These are phyloP conservation scores for Saccharomycopsis fodiens DNA, from an alignment of 805 yeast species.

Conservation along the genomic window DNA sequence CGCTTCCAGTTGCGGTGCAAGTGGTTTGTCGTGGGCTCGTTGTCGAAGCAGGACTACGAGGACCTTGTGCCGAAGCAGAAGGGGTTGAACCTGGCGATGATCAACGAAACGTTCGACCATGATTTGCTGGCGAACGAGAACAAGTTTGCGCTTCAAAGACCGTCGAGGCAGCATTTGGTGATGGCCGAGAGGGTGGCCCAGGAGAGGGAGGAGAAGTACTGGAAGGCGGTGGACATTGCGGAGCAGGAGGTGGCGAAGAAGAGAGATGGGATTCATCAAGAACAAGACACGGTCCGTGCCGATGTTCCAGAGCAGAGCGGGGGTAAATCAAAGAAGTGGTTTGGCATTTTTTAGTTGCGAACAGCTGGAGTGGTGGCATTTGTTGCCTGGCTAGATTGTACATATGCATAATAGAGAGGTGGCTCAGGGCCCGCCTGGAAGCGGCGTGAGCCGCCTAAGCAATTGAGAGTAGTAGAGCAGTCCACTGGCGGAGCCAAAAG, in stretches of 20 bases:
- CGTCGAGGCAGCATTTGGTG: slow-evolving; percentile 60
- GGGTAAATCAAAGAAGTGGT: slow-evolving; percentile 12
- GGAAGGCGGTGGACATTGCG: slow-evolving; percentile 40
- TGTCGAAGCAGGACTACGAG: slow-evolving; percentile 51
- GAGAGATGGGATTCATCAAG: slow-evolving; percentile 1
- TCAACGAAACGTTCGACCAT: slow-evolving; percentile 21
- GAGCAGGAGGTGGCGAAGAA: slow-evolving; percentile 24
- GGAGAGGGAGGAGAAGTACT: slow-evolving; percentile 51
- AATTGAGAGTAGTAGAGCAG: too few species aligned
- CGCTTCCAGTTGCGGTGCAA: slow-evolving; percentile 51
- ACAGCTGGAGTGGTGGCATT: too few species aligned
- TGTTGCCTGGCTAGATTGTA: too few species aligned
- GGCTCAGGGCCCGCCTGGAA: too few species aligned
- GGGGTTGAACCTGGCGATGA: slow-evolving; percentile 30
- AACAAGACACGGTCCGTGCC: neutral
- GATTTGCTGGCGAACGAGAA: slow-evolving; percentile 29
- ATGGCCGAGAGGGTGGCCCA: slow-evolving; percentile 69
- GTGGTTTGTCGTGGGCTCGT: slow-evolving; percentile 43
- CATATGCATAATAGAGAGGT: too few species aligned
- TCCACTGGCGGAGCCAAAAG: neutral
- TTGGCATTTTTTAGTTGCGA: slow-evolving; percentile 22
- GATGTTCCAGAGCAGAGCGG: neutral
- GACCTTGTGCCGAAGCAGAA: slow-evolving; percentile 47
- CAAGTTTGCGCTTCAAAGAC: slow-evolving; percentile 51
- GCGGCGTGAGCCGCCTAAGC: too few species aligned